phyloP scores from a whole-genome alignment of 2,329 filamentous ascomycete genomes.

The Trematosphaeria pertusa region DNA sequence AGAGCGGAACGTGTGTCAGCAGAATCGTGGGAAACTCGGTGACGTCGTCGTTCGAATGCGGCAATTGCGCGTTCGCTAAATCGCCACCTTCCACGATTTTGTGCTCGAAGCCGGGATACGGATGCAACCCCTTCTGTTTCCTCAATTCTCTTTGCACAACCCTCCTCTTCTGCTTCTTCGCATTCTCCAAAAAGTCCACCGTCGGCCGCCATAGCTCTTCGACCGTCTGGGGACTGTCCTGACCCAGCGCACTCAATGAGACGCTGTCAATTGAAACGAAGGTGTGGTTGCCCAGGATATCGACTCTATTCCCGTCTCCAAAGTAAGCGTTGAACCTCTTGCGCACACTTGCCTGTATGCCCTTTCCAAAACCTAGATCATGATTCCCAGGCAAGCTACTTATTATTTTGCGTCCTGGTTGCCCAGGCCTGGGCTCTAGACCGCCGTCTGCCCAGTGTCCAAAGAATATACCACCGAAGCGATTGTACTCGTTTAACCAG shows the following conservation, averaged over 20 bases:
- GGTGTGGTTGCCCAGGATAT: slow-evolving; percentile 92
- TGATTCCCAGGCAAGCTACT: slow-evolving; percentile 92
- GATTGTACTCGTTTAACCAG: slow-evolving; percentile 85
- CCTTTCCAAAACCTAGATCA: slow-evolving; percentile 87
- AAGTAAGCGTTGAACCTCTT: slow-evolving; percentile 88
- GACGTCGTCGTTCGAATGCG: slow-evolving; percentile 51
- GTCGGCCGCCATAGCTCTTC: slow-evolving; percentile 76
- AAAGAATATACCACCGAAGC: slow-evolving; percentile 88
- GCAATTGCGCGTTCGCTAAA: slow-evolving; percentile 37
- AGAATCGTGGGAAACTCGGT: slow-evolving; percentile 83
- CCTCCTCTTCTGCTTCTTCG: slow-evolving; percentile 70
- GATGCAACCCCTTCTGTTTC: slow-evolving; percentile 66
- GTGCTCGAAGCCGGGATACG: slow-evolving; percentile 65
- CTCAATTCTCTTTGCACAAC: slow-evolving; percentile 73
- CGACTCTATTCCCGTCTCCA: slow-evolving; percentile 87
- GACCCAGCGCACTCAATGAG: slow-evolving; percentile 78
- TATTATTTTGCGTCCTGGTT: slow-evolving; percentile 77
- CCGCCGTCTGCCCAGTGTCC: slow-evolving; percentile 69
- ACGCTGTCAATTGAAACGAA: slow-evolving; percentile 91
- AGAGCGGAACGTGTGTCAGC: slow-evolving; percentile 89
- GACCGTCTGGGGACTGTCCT: slow-evolving; percentile 58
- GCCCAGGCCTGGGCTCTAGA: slow-evolving; percentile 61
- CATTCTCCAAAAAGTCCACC: slow-evolving; percentile 74
- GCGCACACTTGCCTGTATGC: slow-evolving; percentile 80
- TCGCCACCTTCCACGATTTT: slow-evolving; percentile 64